Conservation (phyloP, 2,329 filamentous ascomycete genomes). For the Sporothrix brunneoviolacea region DNA sequence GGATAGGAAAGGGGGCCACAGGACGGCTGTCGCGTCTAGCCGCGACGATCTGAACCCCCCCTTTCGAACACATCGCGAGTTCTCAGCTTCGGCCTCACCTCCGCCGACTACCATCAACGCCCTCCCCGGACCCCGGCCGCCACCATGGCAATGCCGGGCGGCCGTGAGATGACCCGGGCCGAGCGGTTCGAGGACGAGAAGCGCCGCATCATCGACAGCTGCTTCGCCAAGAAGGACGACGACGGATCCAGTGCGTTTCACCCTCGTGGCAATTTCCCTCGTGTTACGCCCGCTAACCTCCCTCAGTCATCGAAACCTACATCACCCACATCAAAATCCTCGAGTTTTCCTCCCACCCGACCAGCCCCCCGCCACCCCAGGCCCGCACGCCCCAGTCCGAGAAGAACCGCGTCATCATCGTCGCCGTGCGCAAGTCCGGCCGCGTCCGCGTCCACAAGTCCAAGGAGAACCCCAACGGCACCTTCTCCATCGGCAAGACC, state of each 20-base stretch:
- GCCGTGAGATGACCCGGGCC: constrained; percentile 45
- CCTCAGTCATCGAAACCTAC: constrained; percentile 80
- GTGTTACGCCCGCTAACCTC: not conserved
- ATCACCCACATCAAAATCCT: constrained; percentile 93
- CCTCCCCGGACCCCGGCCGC: not conserved
- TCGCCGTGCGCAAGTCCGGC: constrained; percentile 87
- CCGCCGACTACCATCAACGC: too few species aligned
- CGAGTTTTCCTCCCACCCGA: constrained; percentile 79
- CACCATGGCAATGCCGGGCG: constrained; percentile 27
- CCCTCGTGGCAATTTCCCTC: constrained; percentile 6
- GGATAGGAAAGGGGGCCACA: constrained; percentile 1
- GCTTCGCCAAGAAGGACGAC: constrained; percentile 82
- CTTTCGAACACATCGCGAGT: too few species aligned
- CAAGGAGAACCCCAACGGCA: constrained; percentile 86
- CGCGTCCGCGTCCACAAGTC: constrained; percentile 95
- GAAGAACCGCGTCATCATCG: constrained; percentile 85
- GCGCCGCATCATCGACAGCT: constrained; percentile 86
- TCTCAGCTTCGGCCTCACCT: not conserved
- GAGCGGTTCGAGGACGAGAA: constrained; percentile 97
- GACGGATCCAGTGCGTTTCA: constrained; percentile 68
- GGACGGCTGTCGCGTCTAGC: not conserved
- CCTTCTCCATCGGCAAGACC: constrained; percentile 96
- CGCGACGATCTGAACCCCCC: too few species aligned
- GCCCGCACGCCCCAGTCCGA: constrained; percentile 64
- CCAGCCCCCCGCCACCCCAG: constrained; percentile 74